These are phyloP conservation scores for Leptographium lundbergii DNA, from an alignment of 2,329 filamentous ascomycete species.

Conservation along the genomic window DNA sequence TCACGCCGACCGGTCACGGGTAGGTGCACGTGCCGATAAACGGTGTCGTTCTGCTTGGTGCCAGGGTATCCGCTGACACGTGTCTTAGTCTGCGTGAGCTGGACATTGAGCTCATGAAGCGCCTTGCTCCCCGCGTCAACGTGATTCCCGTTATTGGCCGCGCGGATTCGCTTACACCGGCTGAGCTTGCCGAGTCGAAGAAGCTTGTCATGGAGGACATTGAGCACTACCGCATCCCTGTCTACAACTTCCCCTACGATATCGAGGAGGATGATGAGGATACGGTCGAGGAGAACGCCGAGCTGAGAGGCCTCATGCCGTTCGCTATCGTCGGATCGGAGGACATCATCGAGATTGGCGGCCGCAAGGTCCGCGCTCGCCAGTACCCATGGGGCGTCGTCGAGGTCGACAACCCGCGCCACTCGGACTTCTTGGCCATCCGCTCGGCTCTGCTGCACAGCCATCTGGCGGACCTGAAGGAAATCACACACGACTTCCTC, in stretches of 20 bases:
- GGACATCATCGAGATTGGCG: conserved; percentile 86
- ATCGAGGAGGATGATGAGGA: conserved; percentile 99
- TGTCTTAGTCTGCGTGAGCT: conserved; percentile 75
- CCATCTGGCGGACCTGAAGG: conserved; percentile 95
- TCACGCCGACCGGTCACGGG: conserved; percentile 94
- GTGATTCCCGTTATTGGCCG: conserved; percentile 98
- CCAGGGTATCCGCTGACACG: conserved; percentile 9
- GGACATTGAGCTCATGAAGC: conserved; percentile 99
- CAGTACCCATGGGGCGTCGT: conserved; percentile 99
- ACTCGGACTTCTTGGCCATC: conserved; percentile 97
- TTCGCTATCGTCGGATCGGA: conserved; percentile 98
- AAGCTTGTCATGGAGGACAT: conserved; percentile 99
- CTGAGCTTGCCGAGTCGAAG: conserved; percentile 96
- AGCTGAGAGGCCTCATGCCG: conserved; percentile 93
- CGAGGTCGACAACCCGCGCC: conserved; percentile 96
- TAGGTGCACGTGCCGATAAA: conserved; percentile 28
- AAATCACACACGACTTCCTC: conserved; percentile 98
- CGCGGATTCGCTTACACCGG: conserved; percentile 90
- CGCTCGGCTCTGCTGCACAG: conserved; percentile 93
- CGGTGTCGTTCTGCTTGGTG: too few species aligned
- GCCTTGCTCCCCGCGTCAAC: conserved; percentile 93
- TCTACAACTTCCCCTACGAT: conserved; percentile 99
- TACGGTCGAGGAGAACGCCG: conserved; percentile 97
- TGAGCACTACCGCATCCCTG: conserved; percentile 97
- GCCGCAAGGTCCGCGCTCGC: conserved; percentile 80